Percentiles rank a stretch among this genome's conserved stretches.
These are phyloP conservation scores for Monosporozyma servazzii DNA, from an alignment of 805 yeast genomes.

Conservation along the genomic window DNA sequence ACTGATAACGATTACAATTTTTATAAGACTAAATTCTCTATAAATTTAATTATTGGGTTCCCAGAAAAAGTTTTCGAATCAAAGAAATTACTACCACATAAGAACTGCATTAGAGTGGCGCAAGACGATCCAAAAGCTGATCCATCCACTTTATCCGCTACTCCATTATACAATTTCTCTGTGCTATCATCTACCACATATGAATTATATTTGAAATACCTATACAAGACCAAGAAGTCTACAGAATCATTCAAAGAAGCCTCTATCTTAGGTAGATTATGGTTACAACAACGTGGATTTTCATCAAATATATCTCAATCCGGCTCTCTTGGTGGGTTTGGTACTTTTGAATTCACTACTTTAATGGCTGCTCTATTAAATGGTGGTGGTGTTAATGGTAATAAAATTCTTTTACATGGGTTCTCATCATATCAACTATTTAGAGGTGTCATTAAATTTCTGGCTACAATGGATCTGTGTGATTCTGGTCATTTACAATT, in stretches of 20 bases:
- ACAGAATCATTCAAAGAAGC: conserved; percentile 84
- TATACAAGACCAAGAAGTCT: conserved; percentile 65
- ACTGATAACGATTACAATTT: conserved; percentile 35
- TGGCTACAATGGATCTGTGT: conserved; percentile 71
- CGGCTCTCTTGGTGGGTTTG: conserved; percentile 59
- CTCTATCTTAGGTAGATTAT: conserved; percentile 71
- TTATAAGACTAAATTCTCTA: conserved; percentile 58
- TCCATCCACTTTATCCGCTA: conserved; percentile 36
- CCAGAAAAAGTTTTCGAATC: conserved; percentile 63
- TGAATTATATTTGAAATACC: conserved; percentile 60
- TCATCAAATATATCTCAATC: conserved; percentile 52
- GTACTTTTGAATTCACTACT: conserved; percentile 80
- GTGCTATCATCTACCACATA: conserved; percentile 59
- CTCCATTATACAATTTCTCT: conserved; percentile 82
- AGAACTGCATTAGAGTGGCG: conserved; percentile 73
- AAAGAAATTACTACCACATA: conserved; percentile 68
- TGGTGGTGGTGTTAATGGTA: conserved; percentile 74
- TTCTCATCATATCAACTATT: conserved; percentile 89
- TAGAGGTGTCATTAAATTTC: conserved; percentile 73
- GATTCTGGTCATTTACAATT: conserved; percentile 58
- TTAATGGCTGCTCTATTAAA: conserved; percentile 71
- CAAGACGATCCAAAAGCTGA: conserved; percentile 11
- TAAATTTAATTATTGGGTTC: conserved; percentile 66
- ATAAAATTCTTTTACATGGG: conserved; percentile 71
- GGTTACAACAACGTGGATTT: conserved; percentile 86